Evolutionary conservation across 768 basidiomycete genomes (phyloP).

Genomic region (Mycena venus): DNA sequence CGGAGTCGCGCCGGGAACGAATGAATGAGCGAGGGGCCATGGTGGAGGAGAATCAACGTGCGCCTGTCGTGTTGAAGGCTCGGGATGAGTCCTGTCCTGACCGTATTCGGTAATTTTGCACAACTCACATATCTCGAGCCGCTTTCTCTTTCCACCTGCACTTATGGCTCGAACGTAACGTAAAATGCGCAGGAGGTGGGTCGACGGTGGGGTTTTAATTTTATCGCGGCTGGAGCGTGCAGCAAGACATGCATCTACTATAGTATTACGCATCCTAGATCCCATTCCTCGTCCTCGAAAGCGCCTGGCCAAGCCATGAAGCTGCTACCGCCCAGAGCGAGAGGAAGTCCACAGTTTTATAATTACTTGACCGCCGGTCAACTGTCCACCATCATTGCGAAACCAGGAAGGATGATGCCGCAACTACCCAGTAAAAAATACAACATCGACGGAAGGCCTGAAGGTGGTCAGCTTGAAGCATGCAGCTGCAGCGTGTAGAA

Average conservation of each 20-base stretch:
- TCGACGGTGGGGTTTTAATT: not conserved
- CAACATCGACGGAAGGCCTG: not conserved
- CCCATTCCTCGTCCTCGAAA: not conserved
- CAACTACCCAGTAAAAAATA: not conserved
- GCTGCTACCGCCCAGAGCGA: not conserved
- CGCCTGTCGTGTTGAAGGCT: not conserved
- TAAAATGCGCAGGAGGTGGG: not conserved
- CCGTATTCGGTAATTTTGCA: slow-evolving; percentile 10
- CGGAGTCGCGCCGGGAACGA: slow-evolving; percentile 60
- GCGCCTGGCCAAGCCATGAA: not conserved
- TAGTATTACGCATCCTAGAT: not conserved
- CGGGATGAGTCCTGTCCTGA: not conserved
- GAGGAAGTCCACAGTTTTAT: not conserved
- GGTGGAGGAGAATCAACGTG: slow-evolving; percentile 10
- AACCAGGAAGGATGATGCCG: not conserved
- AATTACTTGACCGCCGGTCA: not conserved
- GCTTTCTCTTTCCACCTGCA: not conserved
- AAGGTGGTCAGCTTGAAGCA: not conserved
- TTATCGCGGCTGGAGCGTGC: not conserved
- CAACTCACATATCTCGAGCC: not conserved
- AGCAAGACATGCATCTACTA: not conserved
- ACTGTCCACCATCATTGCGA: not conserved
- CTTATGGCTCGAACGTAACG: not conserved
- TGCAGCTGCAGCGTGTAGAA: not conserved
- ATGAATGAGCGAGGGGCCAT: slow-evolving; percentile 49